Conservation (phyloP, 2,329 filamentous ascomycete genomes). For the Fusarium miscanthi region DNA sequence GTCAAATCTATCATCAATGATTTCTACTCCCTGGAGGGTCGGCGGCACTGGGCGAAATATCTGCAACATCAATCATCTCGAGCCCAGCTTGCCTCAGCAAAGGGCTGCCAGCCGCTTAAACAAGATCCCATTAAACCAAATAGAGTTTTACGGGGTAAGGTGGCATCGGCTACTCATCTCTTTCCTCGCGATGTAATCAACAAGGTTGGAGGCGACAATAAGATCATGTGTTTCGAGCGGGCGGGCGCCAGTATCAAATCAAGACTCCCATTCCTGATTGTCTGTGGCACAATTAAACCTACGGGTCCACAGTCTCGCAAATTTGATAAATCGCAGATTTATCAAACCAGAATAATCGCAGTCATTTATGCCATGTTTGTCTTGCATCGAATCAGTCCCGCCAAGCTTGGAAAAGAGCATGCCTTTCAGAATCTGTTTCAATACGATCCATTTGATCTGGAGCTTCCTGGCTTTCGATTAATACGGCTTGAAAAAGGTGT, state of each 20-base stretch:
- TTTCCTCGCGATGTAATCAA: accelerated
- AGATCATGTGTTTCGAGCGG: background rate
- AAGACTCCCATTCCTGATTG: background rate
- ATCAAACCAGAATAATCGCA: background rate
- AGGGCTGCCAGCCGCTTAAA: background rate
- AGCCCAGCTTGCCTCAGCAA: background rate
- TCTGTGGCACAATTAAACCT: background rate
- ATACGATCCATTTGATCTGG: background rate
- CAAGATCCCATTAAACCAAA: accelerated
- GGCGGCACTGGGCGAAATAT: background rate
- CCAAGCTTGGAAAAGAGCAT: accelerated
- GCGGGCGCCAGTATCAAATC: background rate
- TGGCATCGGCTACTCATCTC: background rate
- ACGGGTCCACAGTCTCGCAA: too few relatives aligned
- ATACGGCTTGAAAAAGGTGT: background rate
- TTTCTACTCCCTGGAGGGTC: accelerated
- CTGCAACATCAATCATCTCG: background rate
- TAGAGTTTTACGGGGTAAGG: background rate
- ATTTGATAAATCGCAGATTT: accelerated
- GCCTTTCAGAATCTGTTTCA: accelerated
- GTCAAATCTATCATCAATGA: accelerated
- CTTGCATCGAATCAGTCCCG: accelerated
- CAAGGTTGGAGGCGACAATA: accelerated
- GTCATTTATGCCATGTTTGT: background rate
- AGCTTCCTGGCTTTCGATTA: background rate